A percentile compares a stretch with the other conserved stretches of the same genome.
Conservation (phyloP, 257 asterid species). For the Solanum sejunctum region DNA sequence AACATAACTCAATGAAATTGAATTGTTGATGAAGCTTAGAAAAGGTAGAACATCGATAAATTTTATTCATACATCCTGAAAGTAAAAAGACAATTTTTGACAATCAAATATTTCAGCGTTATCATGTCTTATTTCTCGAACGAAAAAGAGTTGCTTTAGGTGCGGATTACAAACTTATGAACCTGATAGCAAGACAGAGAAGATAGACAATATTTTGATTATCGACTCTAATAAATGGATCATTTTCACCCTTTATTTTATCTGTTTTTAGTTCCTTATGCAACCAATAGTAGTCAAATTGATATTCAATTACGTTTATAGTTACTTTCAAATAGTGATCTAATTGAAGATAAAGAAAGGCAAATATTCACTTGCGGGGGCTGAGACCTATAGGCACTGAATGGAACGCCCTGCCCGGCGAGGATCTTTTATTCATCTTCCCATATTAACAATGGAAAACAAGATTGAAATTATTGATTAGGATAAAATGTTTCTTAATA, state of each 20-base stretch:
- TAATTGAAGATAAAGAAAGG: neutral
- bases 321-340: neutral
- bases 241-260: neutral
- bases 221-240: no score
- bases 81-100: accelerated
- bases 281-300: accelerated
- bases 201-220: no score
- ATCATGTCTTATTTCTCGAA: neutral
- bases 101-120: neutral
- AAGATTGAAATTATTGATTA: accelerated
- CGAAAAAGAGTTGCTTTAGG: no score
- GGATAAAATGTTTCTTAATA: neutral
- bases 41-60: neutral
- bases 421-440: neutral
- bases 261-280: neutral
- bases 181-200: no score
- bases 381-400: no score
- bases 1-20: neutral
- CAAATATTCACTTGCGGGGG: no score
- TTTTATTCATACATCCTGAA: neutral
- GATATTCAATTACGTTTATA: neutral
- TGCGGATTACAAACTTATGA: no score
- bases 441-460: accelerated
- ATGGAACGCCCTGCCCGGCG: no score
- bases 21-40: neutral